Conservation (phyloP, 768 basidiomycete species). For the Suillus americanus region DNA sequence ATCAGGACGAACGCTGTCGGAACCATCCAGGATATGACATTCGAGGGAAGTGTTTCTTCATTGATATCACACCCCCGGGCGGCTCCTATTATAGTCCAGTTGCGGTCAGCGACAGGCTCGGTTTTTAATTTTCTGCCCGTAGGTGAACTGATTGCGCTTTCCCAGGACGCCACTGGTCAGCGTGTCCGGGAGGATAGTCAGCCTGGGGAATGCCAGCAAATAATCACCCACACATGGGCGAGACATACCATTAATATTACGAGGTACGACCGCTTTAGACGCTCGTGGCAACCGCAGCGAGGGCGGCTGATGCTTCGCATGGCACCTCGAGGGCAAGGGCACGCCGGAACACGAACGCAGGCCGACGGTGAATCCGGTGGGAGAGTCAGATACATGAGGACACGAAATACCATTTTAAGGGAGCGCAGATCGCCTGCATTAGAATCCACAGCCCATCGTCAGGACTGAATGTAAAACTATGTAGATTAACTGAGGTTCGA, state of each 20-base stretch:
- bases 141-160: not conserved
- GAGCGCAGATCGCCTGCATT: not conserved
- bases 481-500: not conserved
- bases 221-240: not conserved
- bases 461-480: not conserved
- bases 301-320: not conserved
- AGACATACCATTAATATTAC: not conserved
- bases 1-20: not conserved
- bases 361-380: not conserved
- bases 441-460: not conserved
- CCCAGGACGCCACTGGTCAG: not conserved
- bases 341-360: not conserved
- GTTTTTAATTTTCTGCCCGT: not conserved
- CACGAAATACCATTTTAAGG: not conserved
- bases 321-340: not conserved
- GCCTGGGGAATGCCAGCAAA: not conserved
- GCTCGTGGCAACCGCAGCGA: not conserved
- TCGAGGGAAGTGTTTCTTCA: not conserved
- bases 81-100: not conserved
- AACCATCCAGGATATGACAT: not conserved
- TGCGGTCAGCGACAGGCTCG: not conserved
- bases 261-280: not conserved
- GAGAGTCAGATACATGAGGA: not conserved
- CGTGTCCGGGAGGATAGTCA: not conserved
- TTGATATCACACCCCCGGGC: no score